Conservation (phyloP, 31 red algal genomes). For the Asparagopsis taxiformis region DNA sequence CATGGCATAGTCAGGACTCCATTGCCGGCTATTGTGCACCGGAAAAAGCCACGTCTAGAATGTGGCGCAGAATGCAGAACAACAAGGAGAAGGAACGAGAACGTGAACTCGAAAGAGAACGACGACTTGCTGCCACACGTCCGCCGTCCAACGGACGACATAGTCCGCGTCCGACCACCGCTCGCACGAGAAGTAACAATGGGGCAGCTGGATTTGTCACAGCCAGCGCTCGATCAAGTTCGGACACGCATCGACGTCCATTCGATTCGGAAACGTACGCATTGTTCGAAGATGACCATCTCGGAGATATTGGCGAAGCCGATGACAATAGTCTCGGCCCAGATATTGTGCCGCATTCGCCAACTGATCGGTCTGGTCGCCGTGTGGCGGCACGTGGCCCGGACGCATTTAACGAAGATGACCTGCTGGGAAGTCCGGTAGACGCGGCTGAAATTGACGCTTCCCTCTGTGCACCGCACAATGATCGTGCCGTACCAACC, state of each 20-base stretch:
- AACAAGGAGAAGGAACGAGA: background rate
- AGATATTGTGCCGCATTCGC: too few relatives aligned
- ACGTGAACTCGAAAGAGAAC: slow-evolving; percentile 2
- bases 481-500: too few relatives aligned
- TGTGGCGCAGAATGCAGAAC: slow-evolving; percentile 12
- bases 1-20: slow-evolving; percentile 3
- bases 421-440: too few relatives aligned
- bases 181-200: slow-evolving; percentile 15
- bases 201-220: slow-evolving; percentile 24
- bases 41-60: slow-evolving; percentile 21
- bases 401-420: too few relatives aligned
- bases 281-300: slow-evolving; percentile 32
- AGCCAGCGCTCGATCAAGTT: slow-evolving; percentile 16
- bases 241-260: slow-evolving; percentile 17
- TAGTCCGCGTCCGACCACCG: slow-evolving; percentile 27
- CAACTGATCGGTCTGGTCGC: too few relatives aligned
- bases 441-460: too few relatives aligned
- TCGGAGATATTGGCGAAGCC: background rate
- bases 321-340: background rate
- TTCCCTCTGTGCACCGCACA: too few relatives aligned
- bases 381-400: too few relatives aligned
- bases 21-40: slow-evolving; percentile 32
- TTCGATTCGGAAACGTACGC: slow-evolving; percentile 38
- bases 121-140: too few relatives aligned
- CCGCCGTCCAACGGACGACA: slow-evolving; percentile 25